A percentile compares a stretch with the other conserved stretches of the same genome.
phyloP scores from a whole-genome alignment of 352 stramenopile genomes.

The Phytophthora lateralis region DNA sequence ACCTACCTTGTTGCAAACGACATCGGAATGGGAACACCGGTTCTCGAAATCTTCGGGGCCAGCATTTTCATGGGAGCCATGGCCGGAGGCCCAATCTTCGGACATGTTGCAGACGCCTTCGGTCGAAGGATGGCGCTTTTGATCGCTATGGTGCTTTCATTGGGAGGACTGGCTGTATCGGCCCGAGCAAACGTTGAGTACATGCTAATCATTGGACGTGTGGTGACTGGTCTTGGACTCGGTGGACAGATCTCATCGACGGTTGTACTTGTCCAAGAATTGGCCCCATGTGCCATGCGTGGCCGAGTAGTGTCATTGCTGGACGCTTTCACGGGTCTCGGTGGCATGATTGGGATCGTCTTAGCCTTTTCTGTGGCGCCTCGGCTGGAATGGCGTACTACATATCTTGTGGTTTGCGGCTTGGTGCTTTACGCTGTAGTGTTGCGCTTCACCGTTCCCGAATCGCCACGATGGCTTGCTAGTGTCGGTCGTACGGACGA shows the following conservation, averaged over 20 bases:
- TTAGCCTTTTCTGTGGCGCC: constrained; percentile 29
- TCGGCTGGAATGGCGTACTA: constrained; percentile 28
- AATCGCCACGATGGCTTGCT: constrained; percentile 43
- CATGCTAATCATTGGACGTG: constrained; percentile 17
- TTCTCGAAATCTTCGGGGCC: constrained; percentile 27
- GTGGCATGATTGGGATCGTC: constrained; percentile 24
- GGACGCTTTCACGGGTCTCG: constrained; percentile 32
- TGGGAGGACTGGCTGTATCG: constrained; percentile 28
- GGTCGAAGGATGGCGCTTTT: constrained; percentile 28
- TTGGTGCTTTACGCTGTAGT: constrained; percentile 24
- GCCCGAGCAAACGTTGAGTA: constrained; percentile 11
- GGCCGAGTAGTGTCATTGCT: constrained; percentile 35
- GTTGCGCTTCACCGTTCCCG: constrained; percentile 24
- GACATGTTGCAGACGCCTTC: constrained; percentile 24
- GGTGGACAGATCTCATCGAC: constrained; percentile 37
- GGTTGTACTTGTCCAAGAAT: constrained; percentile 33
- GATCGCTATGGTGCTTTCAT: constrained; percentile 29
- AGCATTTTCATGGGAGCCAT: constrained; percentile 23
- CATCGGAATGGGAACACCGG: constrained; percentile 23
- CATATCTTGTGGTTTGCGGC: constrained; percentile 21
- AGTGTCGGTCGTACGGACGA: constrained; percentile 27
- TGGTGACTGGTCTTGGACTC: constrained; percentile 37
- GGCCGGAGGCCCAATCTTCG: constrained; percentile 34
- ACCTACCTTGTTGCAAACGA: constrained; percentile 27
- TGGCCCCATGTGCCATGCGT: constrained; percentile 23